Conservation (phyloP, 768 basidiomycete species). For the Pisolithus microcarpus region DNA sequence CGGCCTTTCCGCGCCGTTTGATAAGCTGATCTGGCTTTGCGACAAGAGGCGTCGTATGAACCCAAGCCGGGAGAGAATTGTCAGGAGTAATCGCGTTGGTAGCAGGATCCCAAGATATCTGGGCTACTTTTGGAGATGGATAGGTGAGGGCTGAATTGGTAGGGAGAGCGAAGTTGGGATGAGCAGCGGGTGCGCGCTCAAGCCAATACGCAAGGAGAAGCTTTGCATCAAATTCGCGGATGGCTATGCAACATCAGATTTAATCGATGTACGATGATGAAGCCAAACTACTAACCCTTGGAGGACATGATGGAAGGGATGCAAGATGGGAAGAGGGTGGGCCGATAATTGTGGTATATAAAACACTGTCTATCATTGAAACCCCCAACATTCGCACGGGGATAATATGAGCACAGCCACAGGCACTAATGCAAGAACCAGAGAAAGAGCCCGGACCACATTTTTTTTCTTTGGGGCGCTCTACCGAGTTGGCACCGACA, state of each 20-base stretch:
- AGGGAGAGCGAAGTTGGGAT: constrained; percentile 46
- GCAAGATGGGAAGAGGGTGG: not conserved
- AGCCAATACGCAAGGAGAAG: constrained; percentile 97
- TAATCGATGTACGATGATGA: not conserved
- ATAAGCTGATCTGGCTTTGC: constrained; percentile 98
- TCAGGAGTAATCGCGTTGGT: constrained; percentile 57
- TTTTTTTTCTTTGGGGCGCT: constrained; percentile 1
- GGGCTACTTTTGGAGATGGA: constrained; percentile 73
- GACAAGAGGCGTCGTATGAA: constrained; percentile 80
- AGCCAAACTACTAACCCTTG: constrained; percentile 17
- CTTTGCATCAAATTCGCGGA: constrained; percentile 99
- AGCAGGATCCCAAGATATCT: constrained; percentile 75
- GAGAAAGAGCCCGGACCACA: not conserved
- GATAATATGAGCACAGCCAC: constrained; percentile 25
- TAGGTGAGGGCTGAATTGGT: constrained; percentile 42
- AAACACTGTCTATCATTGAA: not conserved
- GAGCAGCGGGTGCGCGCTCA: constrained; percentile 76
- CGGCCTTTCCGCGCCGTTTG: constrained; percentile 98
- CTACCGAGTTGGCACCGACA: not conserved
- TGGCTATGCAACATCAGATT: constrained; percentile 38
- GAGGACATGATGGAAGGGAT: constrained; percentile 22
- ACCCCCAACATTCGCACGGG: constrained; percentile 26
- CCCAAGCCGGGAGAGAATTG: constrained; percentile 66
- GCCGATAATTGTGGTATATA: not conserved
- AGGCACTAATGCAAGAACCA: not conserved